Conservation (phyloP, 305 asterid genomes). For the Fraxinus baroniana region DNA sequence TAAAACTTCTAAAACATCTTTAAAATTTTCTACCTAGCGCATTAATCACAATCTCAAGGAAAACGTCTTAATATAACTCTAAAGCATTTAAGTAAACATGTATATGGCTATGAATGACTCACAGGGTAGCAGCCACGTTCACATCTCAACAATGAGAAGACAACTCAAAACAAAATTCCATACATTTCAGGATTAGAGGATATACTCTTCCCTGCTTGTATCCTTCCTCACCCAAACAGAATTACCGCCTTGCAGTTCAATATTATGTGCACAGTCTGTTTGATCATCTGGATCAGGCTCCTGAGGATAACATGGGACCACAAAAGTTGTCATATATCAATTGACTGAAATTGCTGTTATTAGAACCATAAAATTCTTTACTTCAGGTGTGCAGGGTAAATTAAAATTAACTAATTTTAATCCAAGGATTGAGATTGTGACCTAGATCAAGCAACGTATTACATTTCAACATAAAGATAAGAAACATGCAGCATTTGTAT, state of each 20-base stretch:
- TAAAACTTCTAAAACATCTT: neutral
- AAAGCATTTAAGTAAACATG: neutral
- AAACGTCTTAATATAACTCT: neutral
- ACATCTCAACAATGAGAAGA: neutral
- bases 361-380: neutral
- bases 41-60: neutral
- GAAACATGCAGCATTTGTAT: neutral
- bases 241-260: neutral
- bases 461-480: neutral
- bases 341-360: neutral
- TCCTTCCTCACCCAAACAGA: neutral
- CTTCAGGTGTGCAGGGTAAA: neutral
- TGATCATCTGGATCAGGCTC: conserved; percentile 27
- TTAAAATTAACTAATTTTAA: neutral
- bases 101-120: neutral
- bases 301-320: conserved; percentile 14
- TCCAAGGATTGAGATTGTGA: neutral
- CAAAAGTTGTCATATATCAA: neutral
- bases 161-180: neutral
- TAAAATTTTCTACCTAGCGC: neutral
- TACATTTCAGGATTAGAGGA: neutral
- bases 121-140: neutral
- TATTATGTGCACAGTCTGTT: neutral
- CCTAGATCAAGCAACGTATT: neutral
- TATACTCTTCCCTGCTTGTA: neutral